phyloP scores from a whole-genome alignment of 164 flowering plant genomes.

The Hamamelis virginiana region DNA sequence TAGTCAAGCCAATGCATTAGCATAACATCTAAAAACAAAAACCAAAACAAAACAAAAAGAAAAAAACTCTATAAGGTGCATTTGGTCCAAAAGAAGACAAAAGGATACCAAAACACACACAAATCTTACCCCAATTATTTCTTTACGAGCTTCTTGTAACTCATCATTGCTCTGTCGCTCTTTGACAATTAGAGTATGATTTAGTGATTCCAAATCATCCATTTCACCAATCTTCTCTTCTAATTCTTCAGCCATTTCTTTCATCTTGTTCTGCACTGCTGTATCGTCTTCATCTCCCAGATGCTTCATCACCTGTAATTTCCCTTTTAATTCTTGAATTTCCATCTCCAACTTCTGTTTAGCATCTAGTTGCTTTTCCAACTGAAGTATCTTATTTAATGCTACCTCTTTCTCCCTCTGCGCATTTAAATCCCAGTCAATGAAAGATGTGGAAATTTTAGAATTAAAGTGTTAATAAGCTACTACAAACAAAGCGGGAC shows the following conservation, averaged over 20 bases:
- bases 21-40: neutral
- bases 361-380: slow-evolving; percentile 54
- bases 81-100: neutral
- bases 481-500: neutral
- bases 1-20: neutral
- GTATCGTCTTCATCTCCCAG: slow-evolving; percentile 51
- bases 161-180: slow-evolving; percentile 70
- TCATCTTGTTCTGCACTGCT: slow-evolving; percentile 43
- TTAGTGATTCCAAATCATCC: slow-evolving; percentile 29
- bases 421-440: slow-evolving; percentile 13
- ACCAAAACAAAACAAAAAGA: too few relatives aligned
- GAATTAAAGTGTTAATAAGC: neutral
- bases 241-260: slow-evolving; percentile 47
- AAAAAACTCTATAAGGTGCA: neutral
- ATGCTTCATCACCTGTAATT: slow-evolving; percentile 62
- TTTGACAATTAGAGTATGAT: slow-evolving; percentile 37
- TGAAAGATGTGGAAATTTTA: neutral
- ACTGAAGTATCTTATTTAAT: slow-evolving; percentile 40
- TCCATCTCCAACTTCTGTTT: slow-evolving; percentile 71
- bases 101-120: neutral
- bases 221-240: slow-evolving; percentile 34
- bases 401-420: slow-evolving; percentile 69
- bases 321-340: slow-evolving; percentile 64
- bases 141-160: slow-evolving; percentile 67
- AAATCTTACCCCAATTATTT: slow-evolving; percentile 41